Evolutionary conservation across 768 basidiomycete genomes (phyloP).

Genomic region (Pleurotus ostreatus): DNA sequence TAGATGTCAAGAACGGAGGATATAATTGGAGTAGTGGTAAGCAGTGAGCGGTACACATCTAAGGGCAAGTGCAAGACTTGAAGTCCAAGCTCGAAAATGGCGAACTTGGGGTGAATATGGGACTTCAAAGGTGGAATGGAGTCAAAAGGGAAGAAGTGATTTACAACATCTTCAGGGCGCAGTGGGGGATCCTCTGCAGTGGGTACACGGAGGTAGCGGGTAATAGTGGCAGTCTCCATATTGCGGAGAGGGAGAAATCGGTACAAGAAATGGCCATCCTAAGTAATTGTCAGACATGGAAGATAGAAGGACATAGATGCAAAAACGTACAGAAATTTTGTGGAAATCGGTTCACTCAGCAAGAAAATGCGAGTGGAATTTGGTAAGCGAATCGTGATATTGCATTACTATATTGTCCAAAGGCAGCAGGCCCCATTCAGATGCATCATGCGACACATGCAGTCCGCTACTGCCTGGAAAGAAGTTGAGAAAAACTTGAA

Average conservation of each 20-base stretch:
- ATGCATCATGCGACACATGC: background rate
- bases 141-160: slow-evolving; percentile 11
- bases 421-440: slow-evolving; percentile 11
- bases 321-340: background rate
- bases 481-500: background rate
- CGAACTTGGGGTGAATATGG: slow-evolving; percentile 16
- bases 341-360: background rate
- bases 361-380: background rate
- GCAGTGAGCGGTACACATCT: background rate
- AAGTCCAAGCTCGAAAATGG: slow-evolving; percentile 12
- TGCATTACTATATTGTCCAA: slow-evolving; percentile 3
- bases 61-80: slow-evolving; percentile 13
- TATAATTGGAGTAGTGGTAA: background rate
- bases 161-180: background rate
- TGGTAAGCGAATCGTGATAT: slow-evolving; percentile 1
- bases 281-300: background rate
- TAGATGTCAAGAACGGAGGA: background rate
- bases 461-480: background rate
- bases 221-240: background rate
- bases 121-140: slow-evolving; percentile 10
- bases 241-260: background rate
- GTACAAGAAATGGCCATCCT: background rate
- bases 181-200: background rate
- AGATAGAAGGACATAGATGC: background rate
- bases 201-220: background rate